Conservation (phyloP, 371 early-diverging fungal genomes). For the Sporodiniella umbellata region DNA sequence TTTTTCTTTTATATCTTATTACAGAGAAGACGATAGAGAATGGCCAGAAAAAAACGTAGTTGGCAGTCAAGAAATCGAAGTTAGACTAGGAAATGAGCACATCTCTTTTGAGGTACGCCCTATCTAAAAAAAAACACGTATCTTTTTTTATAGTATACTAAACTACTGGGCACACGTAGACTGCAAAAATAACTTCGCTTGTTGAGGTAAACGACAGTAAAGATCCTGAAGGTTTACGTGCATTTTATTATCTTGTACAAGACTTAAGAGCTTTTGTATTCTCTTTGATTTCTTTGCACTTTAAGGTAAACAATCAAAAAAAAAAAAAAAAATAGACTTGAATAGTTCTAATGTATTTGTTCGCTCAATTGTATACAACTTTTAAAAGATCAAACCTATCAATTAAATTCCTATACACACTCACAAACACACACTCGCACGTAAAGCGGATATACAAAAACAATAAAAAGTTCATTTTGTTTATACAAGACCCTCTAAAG, state of each 20-base stretch:
- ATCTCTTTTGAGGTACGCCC: slow-evolving; percentile 86
- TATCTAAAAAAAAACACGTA: neutral
- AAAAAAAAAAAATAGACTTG: slow-evolving; percentile 10
- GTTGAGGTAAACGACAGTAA: slow-evolving; percentile 85
- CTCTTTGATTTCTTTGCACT: slow-evolving; percentile 91
- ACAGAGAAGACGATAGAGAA: slow-evolving; percentile 84
- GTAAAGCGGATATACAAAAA: neutral
- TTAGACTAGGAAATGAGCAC: slow-evolving; percentile 85
- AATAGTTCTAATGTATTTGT: neutral
- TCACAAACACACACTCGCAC: no score
- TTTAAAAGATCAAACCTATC: slow-evolving; percentile 46
- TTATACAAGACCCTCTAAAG: neutral
- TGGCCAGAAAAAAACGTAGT: slow-evolving; percentile 93
- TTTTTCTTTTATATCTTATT: no score
- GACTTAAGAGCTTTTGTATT: slow-evolving; percentile 95
- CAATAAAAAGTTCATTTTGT: neutral
- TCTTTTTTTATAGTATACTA: neutral
- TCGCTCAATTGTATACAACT: neutral
- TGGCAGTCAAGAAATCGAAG: slow-evolving; percentile 94
- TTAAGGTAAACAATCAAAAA: slow-evolving; percentile 70
- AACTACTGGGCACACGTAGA: no score
- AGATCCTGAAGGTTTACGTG: slow-evolving; percentile 93
- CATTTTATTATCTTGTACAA: slow-evolving; percentile 96
- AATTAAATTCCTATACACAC: slow-evolving; percentile 15
- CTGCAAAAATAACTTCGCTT: slow-evolving; percentile 89